Evolutionary conservation across 1,284 basidiomycete genomes (phyloP), one percentile per base, ranked within the genome.

Genomic region (Melanopsichium pennsylvanicum): DNA sequence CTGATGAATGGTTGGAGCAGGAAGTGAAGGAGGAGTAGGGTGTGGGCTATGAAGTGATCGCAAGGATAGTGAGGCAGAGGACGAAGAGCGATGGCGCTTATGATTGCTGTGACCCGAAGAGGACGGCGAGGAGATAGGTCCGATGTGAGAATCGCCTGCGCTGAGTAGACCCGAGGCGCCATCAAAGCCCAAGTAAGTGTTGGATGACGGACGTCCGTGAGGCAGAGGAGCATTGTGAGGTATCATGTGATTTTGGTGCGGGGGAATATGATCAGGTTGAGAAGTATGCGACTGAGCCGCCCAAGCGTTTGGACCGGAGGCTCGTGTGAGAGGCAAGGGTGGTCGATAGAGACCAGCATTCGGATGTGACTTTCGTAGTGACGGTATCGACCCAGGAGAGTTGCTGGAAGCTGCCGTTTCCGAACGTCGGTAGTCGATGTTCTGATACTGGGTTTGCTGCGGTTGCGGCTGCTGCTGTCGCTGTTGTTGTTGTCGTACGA

Each of bases 161-260:
- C 60, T 64, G 8, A 70, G 49, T 2, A 70, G 52, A 12, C 60
- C 67, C 13, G 47, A 38, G 11, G 67, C 60, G 15, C 67, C 67
- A 29, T 70, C 67, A 27, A 70, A 70, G 36, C 51, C 60, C 8
- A 70, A 50, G 22, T 70, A 70, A n/a, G 60, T 63, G 1, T 60
- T 60, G 11, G 60, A 69, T 4, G 66, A 69, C 4, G 66, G 66
- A 10, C 66, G 49, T 15, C 40, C 34, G 12, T 47, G 50, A 23
- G 36, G 8, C 7, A 12, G 29, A 6, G 50, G 11, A 8, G 49
- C 33, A 12, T 46, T 33, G 21, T 52, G 54, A 2, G 26, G 25
- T 5, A 27, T 31, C 4, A 35, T 35, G 12, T 37, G 31, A 18
- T 46, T 50, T 5, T 26, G 32, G 18, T 35, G 49, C 4, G 25